Percentiles rank a stretch among this genome's conserved stretches.
Evolutionary conservation across 768 basidiomycete species (phyloP).

Genomic region (Kwoniella bestiolae): DNA sequence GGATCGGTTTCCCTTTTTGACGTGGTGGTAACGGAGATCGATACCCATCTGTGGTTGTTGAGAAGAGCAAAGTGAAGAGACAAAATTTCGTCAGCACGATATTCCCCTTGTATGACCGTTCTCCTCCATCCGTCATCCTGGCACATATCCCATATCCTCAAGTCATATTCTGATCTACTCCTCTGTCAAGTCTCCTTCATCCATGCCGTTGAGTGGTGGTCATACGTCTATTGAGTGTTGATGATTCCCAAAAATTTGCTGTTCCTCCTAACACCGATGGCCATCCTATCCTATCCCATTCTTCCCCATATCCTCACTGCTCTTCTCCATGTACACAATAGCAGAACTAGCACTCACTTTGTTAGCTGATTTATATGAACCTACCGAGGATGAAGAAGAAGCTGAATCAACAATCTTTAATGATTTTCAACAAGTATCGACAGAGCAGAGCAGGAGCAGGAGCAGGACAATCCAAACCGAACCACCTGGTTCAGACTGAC

Average conservation of each 20-base stretch:
- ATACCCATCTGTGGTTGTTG: conserved; percentile 68
- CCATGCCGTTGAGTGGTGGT: neutral
- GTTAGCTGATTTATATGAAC: conserved; percentile 24
- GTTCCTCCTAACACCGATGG: neutral
- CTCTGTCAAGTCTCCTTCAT: neutral
- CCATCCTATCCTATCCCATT: neutral
- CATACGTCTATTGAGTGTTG: too few species aligned
- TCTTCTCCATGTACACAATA: neutral
- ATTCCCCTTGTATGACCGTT: neutral
- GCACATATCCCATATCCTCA: neutral
- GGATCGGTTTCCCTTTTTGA: conserved; percentile 93
- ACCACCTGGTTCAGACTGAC: neutral
- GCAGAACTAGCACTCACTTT: conserved; percentile 24
- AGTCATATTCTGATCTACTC: neutral
- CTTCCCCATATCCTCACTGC: neutral
- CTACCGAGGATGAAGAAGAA: conserved; percentile 19
- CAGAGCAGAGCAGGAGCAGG: neutral
- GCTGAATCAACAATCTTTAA: conserved; percentile 1
- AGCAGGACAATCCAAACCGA: conserved; percentile 3
- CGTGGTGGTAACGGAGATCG: conserved; percentile 94
- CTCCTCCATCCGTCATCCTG: neutral
- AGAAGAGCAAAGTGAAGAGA: neutral
- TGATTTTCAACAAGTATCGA: conserved; percentile 1
- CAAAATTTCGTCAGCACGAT: conserved; percentile 12
- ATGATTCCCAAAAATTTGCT: neutral